These are phyloP conservation scores for Septoria petroselini DNA, from an alignment of 2,329 filamentous ascomycete genomes.

Conservation along the genomic window DNA sequence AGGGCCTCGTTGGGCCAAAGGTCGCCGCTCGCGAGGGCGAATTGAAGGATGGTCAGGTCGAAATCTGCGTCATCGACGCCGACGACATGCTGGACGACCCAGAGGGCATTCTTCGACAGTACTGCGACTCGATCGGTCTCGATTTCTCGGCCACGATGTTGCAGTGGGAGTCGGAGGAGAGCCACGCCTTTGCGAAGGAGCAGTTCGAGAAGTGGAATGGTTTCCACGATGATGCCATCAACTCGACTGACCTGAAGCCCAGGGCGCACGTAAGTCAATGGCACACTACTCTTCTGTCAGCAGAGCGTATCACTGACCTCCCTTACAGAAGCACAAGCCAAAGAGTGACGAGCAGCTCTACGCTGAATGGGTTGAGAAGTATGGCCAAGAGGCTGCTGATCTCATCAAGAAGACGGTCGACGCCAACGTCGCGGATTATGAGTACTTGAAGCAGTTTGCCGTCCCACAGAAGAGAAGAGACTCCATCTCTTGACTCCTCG, in stretches of 20 bases:
- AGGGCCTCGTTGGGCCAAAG: conserved; percentile 67
- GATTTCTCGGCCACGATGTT: conserved; percentile 77
- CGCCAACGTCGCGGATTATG: conserved; percentile 70
- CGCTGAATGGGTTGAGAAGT: conserved; percentile 70
- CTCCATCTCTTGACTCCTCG: conserved; percentile 12
- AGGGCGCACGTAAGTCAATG: conserved; percentile 55
- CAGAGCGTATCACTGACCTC: conserved; percentile 9
- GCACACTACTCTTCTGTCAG: conserved; percentile 7
- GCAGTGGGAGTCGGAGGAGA: conserved; percentile 73
- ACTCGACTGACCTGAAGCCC: conserved; percentile 72
- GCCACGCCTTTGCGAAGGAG: conserved; percentile 64
- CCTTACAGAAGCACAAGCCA: conserved; percentile 55
- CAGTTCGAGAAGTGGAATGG: conserved; percentile 96
- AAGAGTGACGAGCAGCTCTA: conserved; percentile 66
- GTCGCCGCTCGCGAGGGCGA: conserved; percentile 46
- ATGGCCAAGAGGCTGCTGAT: conserved; percentile 66
- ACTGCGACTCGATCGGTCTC: conserved; percentile 77
- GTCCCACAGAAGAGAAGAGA: conserved; percentile 27
- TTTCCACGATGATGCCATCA: conserved; percentile 92
- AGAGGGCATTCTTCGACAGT: conserved; percentile 68
- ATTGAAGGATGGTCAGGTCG: conserved; percentile 42
- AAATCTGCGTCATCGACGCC: conserved; percentile 85
- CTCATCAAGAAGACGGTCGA: conserved; percentile 69
- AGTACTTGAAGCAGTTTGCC: conserved; percentile 77
- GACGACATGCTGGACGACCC: conserved; percentile 91